Conservation (phyloP, 2,329 filamentous ascomycete genomes). For the Pleomassaria siparia region DNA sequence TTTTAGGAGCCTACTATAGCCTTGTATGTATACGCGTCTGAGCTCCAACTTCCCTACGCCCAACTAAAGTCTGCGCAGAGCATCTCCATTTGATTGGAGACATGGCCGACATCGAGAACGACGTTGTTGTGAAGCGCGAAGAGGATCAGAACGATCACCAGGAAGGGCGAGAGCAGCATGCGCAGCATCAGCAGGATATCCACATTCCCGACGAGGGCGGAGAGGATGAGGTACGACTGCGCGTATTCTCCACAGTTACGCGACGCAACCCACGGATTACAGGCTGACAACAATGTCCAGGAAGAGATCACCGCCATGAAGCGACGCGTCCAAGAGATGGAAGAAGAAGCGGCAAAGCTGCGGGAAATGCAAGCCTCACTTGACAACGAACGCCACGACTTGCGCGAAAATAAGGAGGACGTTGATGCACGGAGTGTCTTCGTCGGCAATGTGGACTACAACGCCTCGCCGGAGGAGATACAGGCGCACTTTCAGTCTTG, state of each 20-base stretch:
- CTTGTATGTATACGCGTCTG: not conserved
- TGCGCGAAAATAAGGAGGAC: conserved; percentile 92
- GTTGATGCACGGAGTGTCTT: conserved; percentile 95
- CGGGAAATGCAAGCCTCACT: conserved; percentile 62
- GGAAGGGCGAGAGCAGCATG: not conserved
- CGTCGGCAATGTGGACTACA: conserved; percentile 98
- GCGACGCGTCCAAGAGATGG: conserved; percentile 57
- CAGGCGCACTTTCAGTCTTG: conserved; percentile 98
- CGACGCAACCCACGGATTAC: not conserved
- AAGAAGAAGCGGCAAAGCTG: conserved; percentile 60
- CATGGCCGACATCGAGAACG: conserved; percentile 36
- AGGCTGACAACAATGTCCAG: conserved; percentile 15
- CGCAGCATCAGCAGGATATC: conserved; percentile 1
- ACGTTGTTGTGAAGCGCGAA: conserved; percentile 27
- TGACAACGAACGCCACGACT: conserved; percentile 79
- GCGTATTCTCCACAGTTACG: not conserved
- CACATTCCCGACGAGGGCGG: not conserved
- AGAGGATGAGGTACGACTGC: conserved; percentile 3
- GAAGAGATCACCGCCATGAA: conserved; percentile 54
- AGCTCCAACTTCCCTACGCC: not conserved
- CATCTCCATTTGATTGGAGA: not conserved
- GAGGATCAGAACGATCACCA: conserved; percentile 25
- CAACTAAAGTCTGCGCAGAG: conserved; percentile 1
- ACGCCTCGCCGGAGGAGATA: conserved; percentile 94
- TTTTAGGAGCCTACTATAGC: not conserved